phyloP scores from a whole-genome alignment of 148 eudicot species.

The Diospyros kaki region DNA sequence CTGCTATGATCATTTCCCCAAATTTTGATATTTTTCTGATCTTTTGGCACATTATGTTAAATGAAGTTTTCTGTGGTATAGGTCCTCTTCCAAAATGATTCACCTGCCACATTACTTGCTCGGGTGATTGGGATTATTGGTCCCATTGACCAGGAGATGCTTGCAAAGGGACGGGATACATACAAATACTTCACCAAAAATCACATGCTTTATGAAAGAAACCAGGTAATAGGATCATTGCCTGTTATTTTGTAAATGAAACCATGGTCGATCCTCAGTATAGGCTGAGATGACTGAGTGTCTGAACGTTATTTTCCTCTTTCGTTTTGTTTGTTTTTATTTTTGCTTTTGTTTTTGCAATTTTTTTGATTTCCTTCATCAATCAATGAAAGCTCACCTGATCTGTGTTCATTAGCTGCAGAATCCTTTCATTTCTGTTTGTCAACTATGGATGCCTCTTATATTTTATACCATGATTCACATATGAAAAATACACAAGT shows the following conservation, averaged over 20 bases:
- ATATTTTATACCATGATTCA: too few species aligned
- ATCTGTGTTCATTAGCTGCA: too few species aligned
- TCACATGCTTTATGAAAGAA: conserved; percentile 98
- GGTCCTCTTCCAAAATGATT: conserved; percentile 99
- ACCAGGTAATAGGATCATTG: conserved; percentile 54
- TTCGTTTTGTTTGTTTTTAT: background rate
- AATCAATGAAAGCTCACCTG: too few species aligned
- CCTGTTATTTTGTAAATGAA: too few species aligned
- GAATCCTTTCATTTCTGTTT: too few species aligned
- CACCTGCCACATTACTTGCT: conserved; percentile 94
- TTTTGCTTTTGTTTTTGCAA: background rate
- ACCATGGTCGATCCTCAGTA: too few species aligned
- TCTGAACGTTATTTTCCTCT: too few species aligned
- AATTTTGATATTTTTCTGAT: background rate
- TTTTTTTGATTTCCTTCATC: background rate
- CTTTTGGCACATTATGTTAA: background rate
- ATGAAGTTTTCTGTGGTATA: conserved; percentile 20
- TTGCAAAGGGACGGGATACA: conserved; percentile 93
- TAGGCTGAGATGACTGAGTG: too few species aligned
- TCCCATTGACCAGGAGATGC: conserved; percentile 82
- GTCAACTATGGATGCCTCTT: too few species aligned
- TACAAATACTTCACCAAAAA: conserved; percentile 95
- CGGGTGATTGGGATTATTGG: conserved; percentile 94
- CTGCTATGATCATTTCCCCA: background rate
- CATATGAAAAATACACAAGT: too few species aligned